Base-by-base conservation (phyloP, 225 moss, liverwort and hornwort genomes). In the Asterella californica region DNA sequence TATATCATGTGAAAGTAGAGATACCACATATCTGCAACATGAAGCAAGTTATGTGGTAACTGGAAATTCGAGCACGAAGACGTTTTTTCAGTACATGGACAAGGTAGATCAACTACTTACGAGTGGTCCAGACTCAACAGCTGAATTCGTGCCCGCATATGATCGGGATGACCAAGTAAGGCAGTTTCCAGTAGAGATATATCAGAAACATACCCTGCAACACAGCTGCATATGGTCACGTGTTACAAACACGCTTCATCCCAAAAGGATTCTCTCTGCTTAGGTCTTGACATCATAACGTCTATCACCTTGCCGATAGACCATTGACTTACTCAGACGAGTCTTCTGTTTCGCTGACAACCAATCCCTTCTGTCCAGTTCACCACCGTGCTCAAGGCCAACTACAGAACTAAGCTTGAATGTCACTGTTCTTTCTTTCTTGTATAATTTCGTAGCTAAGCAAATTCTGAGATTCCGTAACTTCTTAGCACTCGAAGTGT, bases 51-150 rank as follows among this genome's bases (percentile, higher is more conserved):
- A 65, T 65, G 2, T 30, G 12, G 32, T 12, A 4, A 30, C 29
- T 22, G 42, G 14, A 42, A 19, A 42, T 68, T 36, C 29, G 2
- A 9, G 21, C 60, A 19, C 10, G 21, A n/a, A 61, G 22, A n/a
- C 21, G 21, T 61, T 2, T 61, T 10, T 3, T 61, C 21, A 61
- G 21, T 10, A 19, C 22, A 3, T 9, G 1, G 5, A 71, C 36
- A 76, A 55, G 10, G 12, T 55, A 11, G 7, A 49, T 0, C 32
- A 36, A 69, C 22, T 74, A 70, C 73, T 85, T 85, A 90, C 93
- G 88, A 83, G 74, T 93, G 95, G 70, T 95, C 95, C 3, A 95
- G 93, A 76, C 91, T 93, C 91, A 82, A 85, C 14, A 80, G 81
- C 76, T 83, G 89, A 86, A 75, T 84, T 81, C 53, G 36, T 70